These are phyloP conservation scores for Cornus suecica DNA, from an alignment of 148 eudicot genomes.

Conservation along the genomic window DNA sequence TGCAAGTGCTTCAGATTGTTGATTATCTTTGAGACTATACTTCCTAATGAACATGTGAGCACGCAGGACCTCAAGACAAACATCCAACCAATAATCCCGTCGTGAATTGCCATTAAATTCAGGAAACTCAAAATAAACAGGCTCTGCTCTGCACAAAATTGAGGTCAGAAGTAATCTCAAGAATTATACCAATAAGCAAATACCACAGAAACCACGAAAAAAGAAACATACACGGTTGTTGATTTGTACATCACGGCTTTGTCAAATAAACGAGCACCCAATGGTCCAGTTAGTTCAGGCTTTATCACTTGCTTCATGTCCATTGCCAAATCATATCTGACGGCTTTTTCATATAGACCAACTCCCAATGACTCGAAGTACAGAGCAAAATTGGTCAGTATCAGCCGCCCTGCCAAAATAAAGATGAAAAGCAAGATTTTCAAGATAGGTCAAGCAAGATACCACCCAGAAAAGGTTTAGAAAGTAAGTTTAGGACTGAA, in stretches of 20 bases:
- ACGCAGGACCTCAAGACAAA: constrained; percentile 60
- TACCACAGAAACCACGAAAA: constrained; percentile 12
- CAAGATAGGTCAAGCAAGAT: neutral
- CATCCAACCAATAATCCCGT: constrained; percentile 88
- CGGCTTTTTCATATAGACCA: constrained; percentile 76
- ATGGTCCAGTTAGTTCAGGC: constrained; percentile 87
- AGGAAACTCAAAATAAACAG: constrained; percentile 79
- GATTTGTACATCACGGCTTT: constrained; percentile 94
- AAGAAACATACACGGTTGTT: constrained; percentile 45
- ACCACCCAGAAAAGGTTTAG: neutral
- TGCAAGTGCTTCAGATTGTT: constrained; percentile 71
- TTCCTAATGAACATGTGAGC: constrained; percentile 65
- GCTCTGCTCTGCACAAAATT: constrained; percentile 58
- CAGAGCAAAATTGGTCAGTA: constrained; percentile 67
- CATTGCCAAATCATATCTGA: constrained; percentile 63
- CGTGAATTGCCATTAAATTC: constrained; percentile 82
- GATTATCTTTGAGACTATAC: constrained; percentile 52
- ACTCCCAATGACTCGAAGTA: constrained; percentile 84
- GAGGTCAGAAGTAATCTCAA: constrained; percentile 10
- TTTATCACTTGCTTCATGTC: constrained; percentile 79
- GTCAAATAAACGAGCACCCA: constrained; percentile 91
- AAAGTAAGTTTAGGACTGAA: neutral
- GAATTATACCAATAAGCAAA: neutral
- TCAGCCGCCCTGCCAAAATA: constrained; percentile 62
- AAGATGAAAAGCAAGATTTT: neutral